Conservation (phyloP, 2,329 filamentous ascomycete species). For the Geosmithia morbida region DNA sequence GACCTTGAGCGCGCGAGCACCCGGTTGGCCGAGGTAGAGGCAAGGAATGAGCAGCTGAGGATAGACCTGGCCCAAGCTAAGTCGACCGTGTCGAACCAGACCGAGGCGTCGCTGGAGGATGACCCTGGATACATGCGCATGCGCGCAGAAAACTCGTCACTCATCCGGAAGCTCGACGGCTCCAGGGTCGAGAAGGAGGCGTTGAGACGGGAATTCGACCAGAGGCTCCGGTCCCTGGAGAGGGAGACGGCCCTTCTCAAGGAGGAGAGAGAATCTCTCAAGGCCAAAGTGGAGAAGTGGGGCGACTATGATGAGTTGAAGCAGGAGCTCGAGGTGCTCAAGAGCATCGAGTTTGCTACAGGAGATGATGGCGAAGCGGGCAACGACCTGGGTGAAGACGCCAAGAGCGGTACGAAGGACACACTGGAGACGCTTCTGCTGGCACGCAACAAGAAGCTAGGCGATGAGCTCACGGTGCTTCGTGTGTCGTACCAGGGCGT, state of each 20-base stretch:
- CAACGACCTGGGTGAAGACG: constrained; percentile 19
- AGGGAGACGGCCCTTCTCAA: constrained; percentile 61
- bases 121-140: constrained; percentile 80
- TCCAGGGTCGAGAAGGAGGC: constrained; percentile 72
- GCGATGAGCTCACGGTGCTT: constrained; percentile 83
- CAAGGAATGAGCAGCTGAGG: constrained; percentile 84
- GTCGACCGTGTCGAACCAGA: constrained; percentile 43
- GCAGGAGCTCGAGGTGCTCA: constrained; percentile 88
- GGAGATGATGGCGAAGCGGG: constrained; percentile 60
- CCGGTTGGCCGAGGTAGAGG: constrained; percentile 79
- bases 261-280: constrained; percentile 68
- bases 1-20: constrained; percentile 83
- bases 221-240: constrained; percentile 63
- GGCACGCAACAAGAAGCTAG: constrained; percentile 89
- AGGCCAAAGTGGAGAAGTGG: constrained; percentile 73
- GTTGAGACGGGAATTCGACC: constrained; percentile 62
- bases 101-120: constrained; percentile 58
- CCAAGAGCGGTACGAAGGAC: constrained; percentile 42
- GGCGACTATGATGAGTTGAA: constrained; percentile 93
- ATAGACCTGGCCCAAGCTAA: constrained; percentile 83
- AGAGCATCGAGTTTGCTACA: constrained; percentile 93
- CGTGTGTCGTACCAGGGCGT: constrained; percentile 90
- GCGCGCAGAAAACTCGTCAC: constrained; percentile 82
- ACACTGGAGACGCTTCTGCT: constrained; percentile 83
- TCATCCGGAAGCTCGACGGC: constrained; percentile 78